These are phyloP conservation scores for Beverwykella pulmonaria DNA, from an alignment of 495 filamentous ascomycete genomes.

Conservation along the genomic window DNA sequence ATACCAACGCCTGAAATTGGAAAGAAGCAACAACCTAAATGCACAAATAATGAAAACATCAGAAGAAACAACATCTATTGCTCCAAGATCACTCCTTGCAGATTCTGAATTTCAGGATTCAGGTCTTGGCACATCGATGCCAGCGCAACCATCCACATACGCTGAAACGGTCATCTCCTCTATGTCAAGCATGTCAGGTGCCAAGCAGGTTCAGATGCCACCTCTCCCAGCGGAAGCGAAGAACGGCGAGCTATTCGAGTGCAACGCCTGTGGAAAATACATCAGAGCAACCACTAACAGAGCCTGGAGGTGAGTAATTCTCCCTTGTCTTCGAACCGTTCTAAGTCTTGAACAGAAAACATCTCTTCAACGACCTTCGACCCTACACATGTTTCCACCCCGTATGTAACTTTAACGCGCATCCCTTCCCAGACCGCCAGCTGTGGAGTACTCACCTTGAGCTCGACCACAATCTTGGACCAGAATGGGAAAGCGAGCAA, in stretches of 20 bases:
- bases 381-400: constrained; percentile 19
- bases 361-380: constrained; percentile 22
- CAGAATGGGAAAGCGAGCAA: constrained; percentile 4
- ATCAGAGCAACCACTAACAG: constrained; percentile 3
- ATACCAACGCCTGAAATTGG: constrained; percentile 19
- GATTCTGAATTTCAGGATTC: constrained; percentile 31
- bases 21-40: not conserved
- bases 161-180: constrained; percentile 22
- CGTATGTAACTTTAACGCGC: constrained; percentile 5
- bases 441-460: constrained; percentile 16
- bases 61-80: not conserved
- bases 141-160: constrained; percentile 1
- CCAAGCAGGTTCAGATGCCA: not conserved
- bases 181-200: constrained; percentile 21
- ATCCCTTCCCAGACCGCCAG: constrained; percentile 7
- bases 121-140: constrained; percentile 30
- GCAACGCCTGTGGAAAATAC: constrained; percentile 17
- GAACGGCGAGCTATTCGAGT: constrained; percentile 19
- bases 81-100: constrained; percentile 16
- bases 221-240: constrained; percentile 11
- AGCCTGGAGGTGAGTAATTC: constrained; percentile 23
- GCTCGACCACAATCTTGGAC: constrained; percentile 2
- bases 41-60: not conserved
- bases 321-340: not conserved
- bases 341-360: constrained; percentile 11